These are phyloP conservation scores for Coelastrella sp. DNA, from an alignment of 139 green algal genomes.

Conservation along the genomic window DNA sequence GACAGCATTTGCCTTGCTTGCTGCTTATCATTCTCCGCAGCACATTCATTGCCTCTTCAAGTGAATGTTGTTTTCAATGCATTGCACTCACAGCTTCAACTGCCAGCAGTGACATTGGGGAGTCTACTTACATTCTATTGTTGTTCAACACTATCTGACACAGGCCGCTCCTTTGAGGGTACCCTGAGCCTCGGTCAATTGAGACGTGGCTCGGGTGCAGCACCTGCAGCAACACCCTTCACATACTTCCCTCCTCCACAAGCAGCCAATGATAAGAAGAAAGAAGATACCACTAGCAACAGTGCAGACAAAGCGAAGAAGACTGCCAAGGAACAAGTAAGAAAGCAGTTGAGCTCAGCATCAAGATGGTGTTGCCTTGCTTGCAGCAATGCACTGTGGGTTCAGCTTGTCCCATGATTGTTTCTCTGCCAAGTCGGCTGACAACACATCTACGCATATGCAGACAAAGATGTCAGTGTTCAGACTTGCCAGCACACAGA, in stretches of 20 bases:
- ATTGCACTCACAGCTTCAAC: background rate
- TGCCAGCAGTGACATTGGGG: background rate
- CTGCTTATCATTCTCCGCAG: no score
- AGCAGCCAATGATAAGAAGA: conserved; percentile 17
- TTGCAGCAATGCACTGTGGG: no score
- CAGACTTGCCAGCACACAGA: no score
- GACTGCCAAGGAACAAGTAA: background rate
- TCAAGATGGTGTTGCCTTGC: no score
- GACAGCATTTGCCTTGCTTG: no score
- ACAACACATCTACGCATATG: no score
- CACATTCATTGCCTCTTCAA: no score
- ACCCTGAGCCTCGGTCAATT: conserved; percentile 66
- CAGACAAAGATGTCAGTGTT: no score
- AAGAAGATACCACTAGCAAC: background rate
- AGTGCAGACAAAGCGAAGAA: background rate
- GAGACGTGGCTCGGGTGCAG: conserved; percentile 36
- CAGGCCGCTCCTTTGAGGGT: conserved; percentile 71
- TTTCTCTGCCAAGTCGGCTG: no score
- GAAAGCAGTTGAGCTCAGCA: background rate
- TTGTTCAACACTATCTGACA: background rate
- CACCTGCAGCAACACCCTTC: conserved; percentile 47
- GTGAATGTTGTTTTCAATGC: no score
- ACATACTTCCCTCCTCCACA: conserved; percentile 52
- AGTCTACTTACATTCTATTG: background rate
- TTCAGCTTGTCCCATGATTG: no score